phyloP scores from a whole-genome alignment of 2,329 filamentous ascomycete species.

The Dothidotthia symphoricarpi region DNA sequence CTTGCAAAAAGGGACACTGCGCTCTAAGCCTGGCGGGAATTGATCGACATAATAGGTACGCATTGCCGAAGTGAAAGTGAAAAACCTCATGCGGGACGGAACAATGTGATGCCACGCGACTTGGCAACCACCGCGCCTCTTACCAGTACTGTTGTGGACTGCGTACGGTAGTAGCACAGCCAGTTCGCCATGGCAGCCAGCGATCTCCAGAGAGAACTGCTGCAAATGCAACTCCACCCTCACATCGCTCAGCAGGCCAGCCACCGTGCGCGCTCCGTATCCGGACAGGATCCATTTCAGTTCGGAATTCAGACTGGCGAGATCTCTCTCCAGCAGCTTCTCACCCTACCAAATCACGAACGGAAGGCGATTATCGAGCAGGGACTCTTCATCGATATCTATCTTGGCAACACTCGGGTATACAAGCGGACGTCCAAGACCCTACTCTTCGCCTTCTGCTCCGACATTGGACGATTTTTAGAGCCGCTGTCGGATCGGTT shows the following conservation, averaged over 20 bases:
- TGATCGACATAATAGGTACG: too few relatives aligned
- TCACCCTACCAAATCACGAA: not conserved
- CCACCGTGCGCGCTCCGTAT: not conserved
- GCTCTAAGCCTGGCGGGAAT: too few relatives aligned
- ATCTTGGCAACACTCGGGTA: slow-evolving; percentile 6
- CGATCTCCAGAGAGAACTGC: too few relatives aligned
- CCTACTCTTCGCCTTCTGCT: slow-evolving; percentile 3
- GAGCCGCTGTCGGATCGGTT: not conserved
- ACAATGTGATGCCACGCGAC: too few relatives aligned
- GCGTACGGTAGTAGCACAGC: too few relatives aligned
- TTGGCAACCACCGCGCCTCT: too few relatives aligned
- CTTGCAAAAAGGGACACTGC: too few relatives aligned
- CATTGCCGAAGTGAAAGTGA: too few relatives aligned
- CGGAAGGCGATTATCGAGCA: slow-evolving; percentile 1
- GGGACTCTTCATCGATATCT: slow-evolving; percentile 7
- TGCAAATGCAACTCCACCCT: not conserved
- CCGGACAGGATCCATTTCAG: too few relatives aligned
- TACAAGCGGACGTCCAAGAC: slow-evolving; percentile 6
- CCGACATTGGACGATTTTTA: slow-evolving; percentile 2
- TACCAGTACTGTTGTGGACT: too few relatives aligned
- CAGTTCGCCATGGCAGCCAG: too few relatives aligned
- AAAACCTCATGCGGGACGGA: too few relatives aligned
- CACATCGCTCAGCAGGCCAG: not conserved
- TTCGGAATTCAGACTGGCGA: not conserved
- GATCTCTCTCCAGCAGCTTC: not conserved